These are phyloP conservation scores for Cocos nucifera DNA, from an alignment of 176 grass and related monocot species.

Conservation along the genomic window DNA sequence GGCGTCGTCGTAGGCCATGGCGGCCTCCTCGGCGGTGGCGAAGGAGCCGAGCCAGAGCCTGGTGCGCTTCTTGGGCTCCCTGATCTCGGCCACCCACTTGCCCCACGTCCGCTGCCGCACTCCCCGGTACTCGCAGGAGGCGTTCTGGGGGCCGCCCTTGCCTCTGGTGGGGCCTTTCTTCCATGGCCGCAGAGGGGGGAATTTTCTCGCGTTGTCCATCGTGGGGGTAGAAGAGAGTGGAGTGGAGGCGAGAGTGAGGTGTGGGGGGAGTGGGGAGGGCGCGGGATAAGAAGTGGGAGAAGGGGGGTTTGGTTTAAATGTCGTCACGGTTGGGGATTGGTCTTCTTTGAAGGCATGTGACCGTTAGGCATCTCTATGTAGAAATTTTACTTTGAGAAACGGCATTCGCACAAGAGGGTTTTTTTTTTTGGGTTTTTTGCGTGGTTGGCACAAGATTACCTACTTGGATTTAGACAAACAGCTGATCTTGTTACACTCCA, in stretches of 20 bases:
- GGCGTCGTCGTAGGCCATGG: slow-evolving; percentile 85
- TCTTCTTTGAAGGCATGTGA: slow-evolving; percentile 31
- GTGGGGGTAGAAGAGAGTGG: background rate
- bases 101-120: slow-evolving; percentile 78
- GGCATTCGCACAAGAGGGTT: no score
- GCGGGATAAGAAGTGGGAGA: slow-evolving; percentile 33
- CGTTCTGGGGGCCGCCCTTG: slow-evolving; percentile 67
- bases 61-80: slow-evolving; percentile 75
- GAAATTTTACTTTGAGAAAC: background rate
- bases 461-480: no score
- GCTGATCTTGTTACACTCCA: no score
- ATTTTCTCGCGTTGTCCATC: slow-evolving; percentile 59
- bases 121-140: slow-evolving; percentile 76
- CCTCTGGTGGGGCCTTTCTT: slow-evolving; percentile 90
- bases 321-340: slow-evolving; percentile 45
- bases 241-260: background rate
- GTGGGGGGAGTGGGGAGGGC: background rate
- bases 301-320: slow-evolving; percentile 44
- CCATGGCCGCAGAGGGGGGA: slow-evolving; percentile 37
- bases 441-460: no score
- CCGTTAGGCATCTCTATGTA: slow-evolving; percentile 52
- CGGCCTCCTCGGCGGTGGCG: slow-evolving; percentile 83
- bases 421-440: no score
- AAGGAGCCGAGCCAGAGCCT: slow-evolving; percentile 80
- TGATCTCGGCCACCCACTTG: slow-evolving; percentile 89